These are phyloP conservation scores for Fusarium heterosporum DNA, from an alignment of 2,329 filamentous ascomycete species.

Conservation along the genomic window DNA sequence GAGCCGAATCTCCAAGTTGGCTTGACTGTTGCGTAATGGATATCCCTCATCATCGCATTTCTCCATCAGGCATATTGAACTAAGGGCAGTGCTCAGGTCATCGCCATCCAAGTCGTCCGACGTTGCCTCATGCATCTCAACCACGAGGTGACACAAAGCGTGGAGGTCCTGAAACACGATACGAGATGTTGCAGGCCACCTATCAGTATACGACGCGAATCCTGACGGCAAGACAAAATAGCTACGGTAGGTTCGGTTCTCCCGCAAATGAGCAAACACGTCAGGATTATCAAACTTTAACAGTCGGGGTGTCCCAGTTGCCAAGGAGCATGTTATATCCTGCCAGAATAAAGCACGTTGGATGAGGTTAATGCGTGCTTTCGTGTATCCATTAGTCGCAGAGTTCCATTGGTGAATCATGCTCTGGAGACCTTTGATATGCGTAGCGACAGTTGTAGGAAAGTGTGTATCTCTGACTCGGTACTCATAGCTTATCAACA, in stretches of 20 bases:
- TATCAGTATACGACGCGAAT: accelerated
- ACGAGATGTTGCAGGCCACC: background rate
- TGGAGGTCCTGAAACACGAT: background rate
- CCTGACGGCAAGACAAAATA: background rate
- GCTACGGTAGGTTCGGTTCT: accelerated
- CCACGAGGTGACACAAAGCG: background rate
- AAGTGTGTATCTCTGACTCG: background rate
- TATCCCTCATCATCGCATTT: conserved; percentile 8
- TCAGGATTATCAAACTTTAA: background rate
- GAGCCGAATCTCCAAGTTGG: conserved; percentile 2
- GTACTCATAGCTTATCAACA: conserved; percentile 14
- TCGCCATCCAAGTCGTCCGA: accelerated
- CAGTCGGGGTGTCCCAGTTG: background rate
- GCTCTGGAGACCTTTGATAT: conserved; percentile 4
- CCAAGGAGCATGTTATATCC: conserved; percentile 11
- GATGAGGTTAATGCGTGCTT: background rate
- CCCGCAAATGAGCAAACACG: background rate
- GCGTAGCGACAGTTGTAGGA: background rate
- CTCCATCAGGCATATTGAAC: background rate
- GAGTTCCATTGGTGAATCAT: background rate
- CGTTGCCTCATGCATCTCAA: background rate
- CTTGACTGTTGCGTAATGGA: conserved; percentile 8
- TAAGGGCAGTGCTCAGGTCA: accelerated
- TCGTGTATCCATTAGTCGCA: background rate
- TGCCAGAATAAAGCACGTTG: conserved; percentile 17